These are phyloP conservation scores for Apiospora pterosperma DNA, from an alignment of 2,329 filamentous ascomycete genomes.

Conservation along the genomic window DNA sequence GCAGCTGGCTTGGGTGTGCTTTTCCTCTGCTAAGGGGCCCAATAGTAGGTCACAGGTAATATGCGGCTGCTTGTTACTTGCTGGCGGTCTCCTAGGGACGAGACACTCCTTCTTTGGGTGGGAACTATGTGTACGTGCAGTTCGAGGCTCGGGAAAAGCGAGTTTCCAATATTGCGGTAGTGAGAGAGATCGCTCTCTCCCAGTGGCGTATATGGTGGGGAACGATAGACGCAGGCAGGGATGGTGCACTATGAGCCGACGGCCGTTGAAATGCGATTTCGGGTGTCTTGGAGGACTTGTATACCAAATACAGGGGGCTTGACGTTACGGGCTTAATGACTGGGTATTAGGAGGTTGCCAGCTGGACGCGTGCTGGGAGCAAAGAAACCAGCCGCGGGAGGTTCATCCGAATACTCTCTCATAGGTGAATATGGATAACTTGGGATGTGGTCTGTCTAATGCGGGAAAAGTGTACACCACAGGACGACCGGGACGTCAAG, in stretches of 20 bases:
- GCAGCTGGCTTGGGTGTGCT: slow-evolving; percentile 7
- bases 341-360: not conserved
- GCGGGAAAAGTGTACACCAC: not conserved
- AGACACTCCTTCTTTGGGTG: slow-evolving; percentile 2
- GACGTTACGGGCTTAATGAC: not conserved
- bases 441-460: not conserved
- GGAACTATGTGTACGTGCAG: not conserved
- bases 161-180: slow-evolving; percentile 2
- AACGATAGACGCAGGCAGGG: not conserved
- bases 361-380: not conserved
- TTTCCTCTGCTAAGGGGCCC: not conserved
- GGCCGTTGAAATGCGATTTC: slow-evolving; percentile 6
- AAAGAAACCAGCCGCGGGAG: not conserved
- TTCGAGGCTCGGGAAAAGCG: not conserved
- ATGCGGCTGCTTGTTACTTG: not conserved
- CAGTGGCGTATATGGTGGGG: slow-evolving; percentile 4
- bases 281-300: not conserved
- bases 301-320: not conserved
- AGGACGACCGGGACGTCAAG: not conserved
- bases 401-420: not conserved
- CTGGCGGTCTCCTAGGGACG: not conserved
- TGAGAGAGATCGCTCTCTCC: not conserved
- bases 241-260: not conserved
- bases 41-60: not conserved
- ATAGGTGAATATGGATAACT: not conserved